These are phyloP conservation scores for Candida maltosa DNA, from an alignment of 805 yeast genomes.

Conservation along the genomic window DNA sequence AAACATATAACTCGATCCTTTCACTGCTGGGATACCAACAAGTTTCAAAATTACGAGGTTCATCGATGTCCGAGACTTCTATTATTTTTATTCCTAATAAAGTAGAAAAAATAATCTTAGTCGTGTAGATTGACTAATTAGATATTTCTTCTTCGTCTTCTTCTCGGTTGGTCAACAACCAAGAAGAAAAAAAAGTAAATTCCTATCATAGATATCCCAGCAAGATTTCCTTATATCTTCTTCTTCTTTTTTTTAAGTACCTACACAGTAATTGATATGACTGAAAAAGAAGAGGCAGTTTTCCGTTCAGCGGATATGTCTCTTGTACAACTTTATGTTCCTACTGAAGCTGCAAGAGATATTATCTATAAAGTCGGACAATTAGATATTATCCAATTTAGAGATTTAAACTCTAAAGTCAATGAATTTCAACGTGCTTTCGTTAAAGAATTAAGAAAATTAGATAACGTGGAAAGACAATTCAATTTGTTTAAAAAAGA, in stretches of 20 bases:
- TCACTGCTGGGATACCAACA: no score
- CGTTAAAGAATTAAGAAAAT: constrained; percentile 78
- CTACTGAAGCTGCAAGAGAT: constrained; percentile 86
- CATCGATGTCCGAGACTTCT: no score
- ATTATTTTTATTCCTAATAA: no score
- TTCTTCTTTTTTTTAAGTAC: not conserved
- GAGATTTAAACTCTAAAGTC: constrained; percentile 76
- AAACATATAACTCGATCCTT: no score
- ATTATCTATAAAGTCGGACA: constrained; percentile 85
- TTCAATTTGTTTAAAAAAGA: constrained; percentile 42
- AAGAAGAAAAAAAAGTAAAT: not conserved
- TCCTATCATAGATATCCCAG: constrained; percentile 5
- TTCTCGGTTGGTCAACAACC: no score
- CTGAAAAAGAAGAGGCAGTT: constrained; percentile 41
- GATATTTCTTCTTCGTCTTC: no score
- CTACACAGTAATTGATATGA: constrained; percentile 1
- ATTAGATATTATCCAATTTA: constrained; percentile 79
- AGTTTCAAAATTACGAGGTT: no score
- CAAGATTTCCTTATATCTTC: not conserved
- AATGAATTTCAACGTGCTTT: constrained; percentile 86
- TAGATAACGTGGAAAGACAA: constrained; percentile 89
- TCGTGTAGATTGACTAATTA: no score
- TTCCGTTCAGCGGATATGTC: constrained; percentile 94
- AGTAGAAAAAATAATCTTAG: no score
- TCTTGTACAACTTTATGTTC: constrained; percentile 84